Conservation (phyloP, 169 alveolate species). For the Cryptosporidium parvum region DNA sequence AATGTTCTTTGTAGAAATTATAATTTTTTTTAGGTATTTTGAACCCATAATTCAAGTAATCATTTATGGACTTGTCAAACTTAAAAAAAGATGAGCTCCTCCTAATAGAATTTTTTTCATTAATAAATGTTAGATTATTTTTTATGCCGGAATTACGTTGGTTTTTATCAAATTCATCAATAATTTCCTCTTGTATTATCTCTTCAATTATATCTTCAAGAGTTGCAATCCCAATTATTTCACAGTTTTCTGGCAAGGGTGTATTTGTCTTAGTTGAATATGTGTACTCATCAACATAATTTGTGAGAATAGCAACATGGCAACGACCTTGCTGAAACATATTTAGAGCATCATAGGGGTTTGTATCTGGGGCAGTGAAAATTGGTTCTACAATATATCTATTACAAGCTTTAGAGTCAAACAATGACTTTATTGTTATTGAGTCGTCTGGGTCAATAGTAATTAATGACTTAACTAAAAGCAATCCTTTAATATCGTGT, state of each 20-base stretch:
- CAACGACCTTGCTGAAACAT: slow-evolving; percentile 73
- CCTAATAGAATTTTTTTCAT: slow-evolving; percentile 1
- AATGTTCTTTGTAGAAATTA: slow-evolving; percentile 31
- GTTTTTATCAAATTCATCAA: slow-evolving; percentile 66
- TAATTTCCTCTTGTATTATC: slow-evolving; percentile 67
- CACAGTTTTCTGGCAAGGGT: slow-evolving; percentile 52
- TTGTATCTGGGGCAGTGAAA: slow-evolving; percentile 64
- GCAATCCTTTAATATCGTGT: slow-evolving; percentile 85
- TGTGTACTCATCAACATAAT: slow-evolving; percentile 60
- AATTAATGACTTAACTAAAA: slow-evolving; percentile 83
- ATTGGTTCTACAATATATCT: slow-evolving; percentile 62
- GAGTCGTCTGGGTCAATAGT: slow-evolving; percentile 74
- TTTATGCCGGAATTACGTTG: slow-evolving; percentile 6
- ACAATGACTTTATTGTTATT: slow-evolving; percentile 43
- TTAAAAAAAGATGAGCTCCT: slow-evolving; percentile 46
- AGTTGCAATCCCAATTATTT: slow-evolving; percentile 73
- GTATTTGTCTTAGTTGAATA: slow-evolving; percentile 26
- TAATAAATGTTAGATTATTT: neutral
- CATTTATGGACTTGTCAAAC: slow-evolving; percentile 21
- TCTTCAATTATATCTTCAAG: slow-evolving; percentile 69
- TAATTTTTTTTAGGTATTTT: neutral
- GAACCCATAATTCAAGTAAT: slow-evolving; percentile 15
- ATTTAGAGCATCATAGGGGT: slow-evolving; percentile 70
- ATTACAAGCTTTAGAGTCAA: slow-evolving; percentile 42
- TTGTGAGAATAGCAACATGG: slow-evolving; percentile 69